Percentiles rank a stretch among this genome's conserved stretches.
These are phyloP conservation scores for Pelagomonas calceolata DNA, from an alignment of 108 stramenopile genomes.

Conservation along the genomic window DNA sequence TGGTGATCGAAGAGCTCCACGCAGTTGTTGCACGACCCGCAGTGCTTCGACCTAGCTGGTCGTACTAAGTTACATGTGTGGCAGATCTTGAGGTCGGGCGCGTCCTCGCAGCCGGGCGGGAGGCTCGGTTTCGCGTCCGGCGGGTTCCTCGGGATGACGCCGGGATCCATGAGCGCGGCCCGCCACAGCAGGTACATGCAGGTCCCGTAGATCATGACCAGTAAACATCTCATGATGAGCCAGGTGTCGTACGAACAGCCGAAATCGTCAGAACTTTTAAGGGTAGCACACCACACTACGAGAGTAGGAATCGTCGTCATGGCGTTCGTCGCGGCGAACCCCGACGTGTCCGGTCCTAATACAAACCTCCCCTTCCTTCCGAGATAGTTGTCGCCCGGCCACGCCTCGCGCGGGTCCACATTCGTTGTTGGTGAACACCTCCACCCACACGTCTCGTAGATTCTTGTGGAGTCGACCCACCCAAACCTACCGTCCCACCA, in stretches of 20 bases:
- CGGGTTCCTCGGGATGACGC: neutral
- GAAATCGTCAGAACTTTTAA: neutral
- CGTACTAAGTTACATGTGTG: conserved; percentile 71
- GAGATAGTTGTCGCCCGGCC: neutral
- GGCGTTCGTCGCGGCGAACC: neutral
- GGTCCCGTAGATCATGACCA: neutral
- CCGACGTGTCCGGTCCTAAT: neutral
- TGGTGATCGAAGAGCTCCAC: conserved; percentile 86
- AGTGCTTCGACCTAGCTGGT: conserved; percentile 83
- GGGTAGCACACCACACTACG: neutral
- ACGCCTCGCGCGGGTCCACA: neutral
- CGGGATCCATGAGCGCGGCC: neutral
- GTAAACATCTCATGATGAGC: neutral
- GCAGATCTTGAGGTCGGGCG: conserved; percentile 26
- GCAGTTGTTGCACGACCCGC: conserved; percentile 82
- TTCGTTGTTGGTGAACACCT: neutral
- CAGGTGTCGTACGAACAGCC: neutral
- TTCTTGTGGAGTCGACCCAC: neutral
- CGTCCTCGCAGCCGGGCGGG: neutral
- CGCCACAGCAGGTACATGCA: neutral
- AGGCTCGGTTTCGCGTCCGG: neutral
- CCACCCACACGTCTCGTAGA: neutral
- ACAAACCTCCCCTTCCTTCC: neutral
- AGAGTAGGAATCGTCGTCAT: neutral
- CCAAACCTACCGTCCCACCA: neutral